Base-by-base conservation (phyloP, 805 yeast genomes). In the Candida caryicola region DNA sequence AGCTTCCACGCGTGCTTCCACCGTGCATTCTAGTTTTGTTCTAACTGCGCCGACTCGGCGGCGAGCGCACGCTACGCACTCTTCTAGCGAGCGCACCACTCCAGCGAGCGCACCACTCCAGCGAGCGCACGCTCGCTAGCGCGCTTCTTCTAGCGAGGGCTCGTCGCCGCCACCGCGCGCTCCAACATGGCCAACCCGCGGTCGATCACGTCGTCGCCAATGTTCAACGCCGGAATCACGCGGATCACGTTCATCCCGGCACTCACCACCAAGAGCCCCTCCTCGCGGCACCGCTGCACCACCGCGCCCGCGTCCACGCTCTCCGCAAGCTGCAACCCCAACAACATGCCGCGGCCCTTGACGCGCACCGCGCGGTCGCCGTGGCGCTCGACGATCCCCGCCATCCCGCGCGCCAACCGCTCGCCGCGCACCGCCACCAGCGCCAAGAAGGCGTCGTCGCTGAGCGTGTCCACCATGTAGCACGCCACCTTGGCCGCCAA, bases 221-320 rank as follows among this genome's bases (percentile, higher is more conserved):
- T 88, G 49, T 84, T 89, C 57, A 93, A 73, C 5, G 98, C 93
- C 23, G 99, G 99, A 21, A 91, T 93, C 46, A 93, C 72, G 64
- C 99, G 79, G 37, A 93, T 68, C 7, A 93, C 91, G 59, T 89
- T 88, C 50, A 85, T 82, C 31, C 98, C 99, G 5, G 96, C 96
- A 15, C 95, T 85, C 40, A 93, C 86, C 17, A 89, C 77, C 41
- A 93, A 68, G 46, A 93, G 67, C 3, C 98, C 97, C 43, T 79
- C 65, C 39, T 86, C 85, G 55, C 91, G 74, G 29, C 95, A 88
- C 41, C 74, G 74, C 17, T 66, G 67, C 17, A 89, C 79, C n/a
- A 91, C 65, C 10, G 69, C 63, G 14, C 71, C 52, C 34, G 95
- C 91, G 42, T 83, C 79, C 33, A 76, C 70, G 13, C 64, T 64